Evolutionary conservation across 2,329 filamentous ascomycete genomes (phyloP).

Genomic region (Calonectria pteridis): DNA sequence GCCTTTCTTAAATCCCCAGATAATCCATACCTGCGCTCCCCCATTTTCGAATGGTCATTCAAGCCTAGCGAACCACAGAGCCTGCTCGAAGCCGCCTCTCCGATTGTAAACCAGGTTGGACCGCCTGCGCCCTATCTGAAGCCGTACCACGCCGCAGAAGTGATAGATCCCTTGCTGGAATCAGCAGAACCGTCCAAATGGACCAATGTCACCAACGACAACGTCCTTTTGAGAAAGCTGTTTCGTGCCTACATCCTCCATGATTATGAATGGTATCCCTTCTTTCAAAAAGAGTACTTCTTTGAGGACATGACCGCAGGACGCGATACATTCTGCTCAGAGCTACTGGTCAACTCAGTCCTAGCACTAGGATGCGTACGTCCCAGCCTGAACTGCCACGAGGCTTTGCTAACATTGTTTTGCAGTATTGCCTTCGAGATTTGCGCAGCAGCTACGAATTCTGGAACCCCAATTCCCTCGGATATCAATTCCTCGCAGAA

Average conservation of each 20-base stretch:
- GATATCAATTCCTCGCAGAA: background rate
- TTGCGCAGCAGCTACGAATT: background rate
- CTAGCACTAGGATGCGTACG: background rate
- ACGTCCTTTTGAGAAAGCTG: background rate
- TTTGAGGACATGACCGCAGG: background rate
- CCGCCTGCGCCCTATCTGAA: background rate
- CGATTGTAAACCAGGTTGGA: background rate
- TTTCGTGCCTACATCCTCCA: background rate
- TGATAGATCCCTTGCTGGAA: background rate
- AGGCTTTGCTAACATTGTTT: background rate
- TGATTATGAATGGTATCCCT: background rate
- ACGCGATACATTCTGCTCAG: background rate
- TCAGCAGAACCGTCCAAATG: background rate
- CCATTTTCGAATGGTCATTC: background rate
- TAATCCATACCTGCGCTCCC: background rate
- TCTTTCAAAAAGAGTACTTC: constrained; percentile 1
- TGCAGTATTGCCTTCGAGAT: background rate
- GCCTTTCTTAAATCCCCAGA: background rate
- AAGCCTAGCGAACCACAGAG: background rate
- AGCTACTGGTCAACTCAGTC: background rate
- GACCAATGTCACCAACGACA: background rate
- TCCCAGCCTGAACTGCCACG: no score
- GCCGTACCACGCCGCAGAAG: background rate
- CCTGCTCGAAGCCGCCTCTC: background rate
- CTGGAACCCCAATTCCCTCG: background rate